These are phyloP conservation scores for Exophiala dermatitidis DNA, from an alignment of 2,329 filamentous ascomycete species.

Conservation along the genomic window DNA sequence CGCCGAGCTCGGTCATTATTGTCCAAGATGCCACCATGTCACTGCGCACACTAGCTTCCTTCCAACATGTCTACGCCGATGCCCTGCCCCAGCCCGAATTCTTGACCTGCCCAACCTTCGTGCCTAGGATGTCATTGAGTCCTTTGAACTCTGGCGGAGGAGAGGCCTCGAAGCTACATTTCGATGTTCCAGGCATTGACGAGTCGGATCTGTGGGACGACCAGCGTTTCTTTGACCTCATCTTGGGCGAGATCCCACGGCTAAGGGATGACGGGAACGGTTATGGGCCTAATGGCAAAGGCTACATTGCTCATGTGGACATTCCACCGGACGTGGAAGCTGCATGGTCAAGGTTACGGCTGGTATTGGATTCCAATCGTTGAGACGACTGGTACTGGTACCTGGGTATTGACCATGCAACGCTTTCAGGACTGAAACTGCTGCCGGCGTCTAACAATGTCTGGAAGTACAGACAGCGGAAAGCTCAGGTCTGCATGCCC, in stretches of 20 bases:
- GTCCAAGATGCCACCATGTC: slow-evolving; percentile 45
- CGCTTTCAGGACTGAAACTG: neutral
- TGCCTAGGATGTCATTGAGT: slow-evolving; percentile 23
- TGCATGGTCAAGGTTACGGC: slow-evolving; percentile 29
- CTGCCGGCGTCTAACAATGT: no score
- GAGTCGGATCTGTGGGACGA: slow-evolving; percentile 33
- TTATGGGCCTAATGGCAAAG: slow-evolving; percentile 41
- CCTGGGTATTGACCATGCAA: no score
- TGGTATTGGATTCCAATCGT: slow-evolving; percentile 4
- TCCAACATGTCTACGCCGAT: slow-evolving; percentile 35
- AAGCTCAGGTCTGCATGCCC: no score
- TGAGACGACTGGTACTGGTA: neutral
- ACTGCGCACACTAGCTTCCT: slow-evolving; percentile 37
- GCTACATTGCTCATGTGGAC: slow-evolving; percentile 41
- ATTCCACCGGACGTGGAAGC: slow-evolving; percentile 34
- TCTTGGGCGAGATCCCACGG: slow-evolving; percentile 41
- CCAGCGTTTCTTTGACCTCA: slow-evolving; percentile 37
- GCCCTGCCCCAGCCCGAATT: slow-evolving; percentile 23
- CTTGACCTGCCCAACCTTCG: slow-evolving; percentile 31
- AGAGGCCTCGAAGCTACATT: neutral
- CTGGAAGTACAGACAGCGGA: no score
- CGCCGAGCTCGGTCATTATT: slow-evolving; percentile 31
- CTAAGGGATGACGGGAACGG: slow-evolving; percentile 38
- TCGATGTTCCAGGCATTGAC: slow-evolving; percentile 13
- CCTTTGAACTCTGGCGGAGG: neutral